Base-by-base conservation (phyloP, 441 rosid genomes). In the Capsella rubella region DNA sequence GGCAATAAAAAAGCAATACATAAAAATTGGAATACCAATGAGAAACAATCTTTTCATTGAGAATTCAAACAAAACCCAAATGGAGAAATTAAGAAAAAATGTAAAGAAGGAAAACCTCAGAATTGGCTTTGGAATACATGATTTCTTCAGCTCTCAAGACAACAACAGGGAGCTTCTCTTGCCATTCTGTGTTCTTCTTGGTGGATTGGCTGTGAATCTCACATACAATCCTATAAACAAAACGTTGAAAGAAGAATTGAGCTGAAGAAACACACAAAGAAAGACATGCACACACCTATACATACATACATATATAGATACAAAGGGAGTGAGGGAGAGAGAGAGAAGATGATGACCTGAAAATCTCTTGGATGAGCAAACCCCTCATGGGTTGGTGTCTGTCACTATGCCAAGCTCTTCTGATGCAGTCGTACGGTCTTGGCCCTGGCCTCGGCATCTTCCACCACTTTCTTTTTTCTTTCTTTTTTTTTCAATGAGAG, bases 401-500 rank as follows among this genome's bases (percentile, higher is more conserved):
- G 31, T 95, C 99, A 76, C 98, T 95, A 81, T 95, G 97, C 99
- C 99, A 95, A 77, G 97, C 93, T 81, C 97, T 83, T 76, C 89
- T 84, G 40, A 90, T 91, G 72, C 99, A 95, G 87, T 95, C 99
- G 71, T 92, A 95, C 15, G 99, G 99, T 75, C 98, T 88, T 8
- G 96, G 97, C 46, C 98, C 98, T 25, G 97, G 96, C 76, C 98
- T 85, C 35, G 97, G 98, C 99, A 95, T 95, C 92, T 84, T 86
- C 53, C 32, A 73, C 72, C 74, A 64, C 59, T 54, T 67, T 51
- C 65, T 49, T 43, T 12, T 43, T 43, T 34, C 59, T 29, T 21
- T 21, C 2, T 67, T 51, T 51, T 51, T 51, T 42, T 43, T 43
- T 34, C 59, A 18, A 28, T 50, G 47, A 76, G 67, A 63, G 74